Base-by-base conservation (phyloP, 2,329 filamentous ascomycete genomes). In the Ophiocordyceps robertsii region DNA sequence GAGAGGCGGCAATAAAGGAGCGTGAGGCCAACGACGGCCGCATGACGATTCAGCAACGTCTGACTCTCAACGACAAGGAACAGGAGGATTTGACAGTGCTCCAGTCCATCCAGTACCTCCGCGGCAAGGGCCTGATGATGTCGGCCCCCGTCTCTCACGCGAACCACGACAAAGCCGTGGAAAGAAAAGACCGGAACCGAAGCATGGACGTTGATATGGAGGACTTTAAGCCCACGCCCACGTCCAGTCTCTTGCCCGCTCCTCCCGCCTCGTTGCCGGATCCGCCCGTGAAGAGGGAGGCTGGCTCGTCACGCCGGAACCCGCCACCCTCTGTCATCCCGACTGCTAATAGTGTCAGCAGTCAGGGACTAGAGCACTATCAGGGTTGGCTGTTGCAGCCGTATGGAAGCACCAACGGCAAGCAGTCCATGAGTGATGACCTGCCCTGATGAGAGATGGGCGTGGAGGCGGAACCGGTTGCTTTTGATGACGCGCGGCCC, bases 41-140 rank as follows among this genome's bases (percentile, higher is more conserved):
- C 40, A 71, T 81, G 61, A 82, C 78, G 5, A 70, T 82, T 43
- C 73, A 77, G 58, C 78, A 82, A 56, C 75, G 78, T 36, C 61
- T 82, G 43, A 70, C 75, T 45, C 64, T 81, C 42, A 82, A 82
- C 64, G 78, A 82, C 55, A 80, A 80, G 54, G 75, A 80, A 47
- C 76, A 81, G 54, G 76, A 82, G 52, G 78, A 82, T 54, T 64
- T 81, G 50, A 73, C 76, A 9, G 73, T 82, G 47, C 68, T 82
- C 42, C 74, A 78, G 56, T 77, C 75, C 6, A 77, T 82, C 47
- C 73, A 80, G 51, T 79, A 80, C 51, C 68, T 82, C 46, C 73
- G 76, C 49, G 67, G 77, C 37, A 76, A 70, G 55, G 74, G 73
- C n/a, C 56, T 73, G 40, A 65, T 76, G 57, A 57, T 62, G 42